Evolutionary conservation across 192 early-diverging fungal genomes (phyloP).

Genomic region (Glomus cerebriforme): DNA sequence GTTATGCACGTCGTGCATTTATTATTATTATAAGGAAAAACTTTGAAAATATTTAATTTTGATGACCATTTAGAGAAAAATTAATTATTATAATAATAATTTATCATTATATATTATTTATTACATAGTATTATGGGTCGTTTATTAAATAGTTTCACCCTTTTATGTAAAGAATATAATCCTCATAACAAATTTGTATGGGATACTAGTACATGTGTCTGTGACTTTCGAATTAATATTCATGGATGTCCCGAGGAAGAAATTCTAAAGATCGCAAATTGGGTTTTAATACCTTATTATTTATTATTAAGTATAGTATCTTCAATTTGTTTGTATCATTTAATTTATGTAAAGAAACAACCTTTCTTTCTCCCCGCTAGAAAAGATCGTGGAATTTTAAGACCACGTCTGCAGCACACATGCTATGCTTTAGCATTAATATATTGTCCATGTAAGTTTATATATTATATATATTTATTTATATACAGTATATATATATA

Average conservation of each 20-base stretch:
- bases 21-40: neutral
- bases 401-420: neutral
- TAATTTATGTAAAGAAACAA: neutral
- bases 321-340: neutral
- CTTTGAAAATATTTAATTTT: neutral
- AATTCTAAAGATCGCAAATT: neutral
- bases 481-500: neutral
- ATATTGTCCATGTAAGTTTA: conserved; percentile 14
- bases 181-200: neutral
- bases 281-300: conserved; percentile 11
- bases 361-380: conserved; percentile 11
- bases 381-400: conserved; percentile 8
- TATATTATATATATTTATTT: neutral
- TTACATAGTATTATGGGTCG: neutral
- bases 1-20: neutral
- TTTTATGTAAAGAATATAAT: neutral
- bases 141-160: neutral
- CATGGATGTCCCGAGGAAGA: conserved; percentile 3
- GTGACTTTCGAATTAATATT: conserved; percentile 25
- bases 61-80: neutral
- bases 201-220: conserved; percentile 1
- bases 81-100: neutral
- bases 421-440: neutral
- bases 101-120: neutral
- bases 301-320: neutral